These are phyloP conservation scores for Ophiostoma sp. DNA, from an alignment of 2,329 filamentous ascomycete species.

Conservation along the genomic window DNA sequence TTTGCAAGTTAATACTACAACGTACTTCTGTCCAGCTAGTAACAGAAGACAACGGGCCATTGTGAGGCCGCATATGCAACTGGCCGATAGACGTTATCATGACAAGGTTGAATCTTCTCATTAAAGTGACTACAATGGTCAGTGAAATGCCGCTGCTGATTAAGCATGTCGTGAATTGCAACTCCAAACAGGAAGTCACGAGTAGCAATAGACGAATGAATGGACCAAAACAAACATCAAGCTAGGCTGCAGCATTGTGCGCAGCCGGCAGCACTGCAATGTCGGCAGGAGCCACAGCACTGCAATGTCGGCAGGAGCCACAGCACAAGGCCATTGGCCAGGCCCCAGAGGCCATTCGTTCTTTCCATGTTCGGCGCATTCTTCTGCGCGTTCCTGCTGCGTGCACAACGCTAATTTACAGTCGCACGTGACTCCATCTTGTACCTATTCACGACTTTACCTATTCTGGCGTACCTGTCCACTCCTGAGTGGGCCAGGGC, in stretches of 20 bases:
- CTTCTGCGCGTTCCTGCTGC: conserved; percentile 11
- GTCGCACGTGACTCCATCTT: conserved; percentile 24
- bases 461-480: conserved; percentile 16
- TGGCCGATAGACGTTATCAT: neutral
- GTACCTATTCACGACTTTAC: neutral
- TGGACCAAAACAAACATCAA: conserved; percentile 8
- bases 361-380: conserved; percentile 12
- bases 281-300: conserved; percentile 1
- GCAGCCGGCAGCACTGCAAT: neutral
- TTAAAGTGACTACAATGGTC: neutral
- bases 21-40: neutral
- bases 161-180: neutral
- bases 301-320: conserved; percentile 1
- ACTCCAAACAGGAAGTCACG: neutral
- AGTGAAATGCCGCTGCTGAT: neutral
- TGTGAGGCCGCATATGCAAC: neutral
- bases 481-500: conserved; percentile 24
- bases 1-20: neutral
- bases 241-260: conserved; percentile 12
- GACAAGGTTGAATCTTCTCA: neutral
- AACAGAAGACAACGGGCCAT: neutral
- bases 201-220: neutral
- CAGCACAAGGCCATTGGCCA: conserved; percentile 3
- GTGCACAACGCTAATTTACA: neutral
- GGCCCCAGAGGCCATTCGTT: conserved; percentile 2